Evolutionary conservation across 2,329 filamentous ascomycete species (phyloP), one percentile per base, ranked within the genome.

Genomic region (Colletotrichum endophyticum): DNA sequence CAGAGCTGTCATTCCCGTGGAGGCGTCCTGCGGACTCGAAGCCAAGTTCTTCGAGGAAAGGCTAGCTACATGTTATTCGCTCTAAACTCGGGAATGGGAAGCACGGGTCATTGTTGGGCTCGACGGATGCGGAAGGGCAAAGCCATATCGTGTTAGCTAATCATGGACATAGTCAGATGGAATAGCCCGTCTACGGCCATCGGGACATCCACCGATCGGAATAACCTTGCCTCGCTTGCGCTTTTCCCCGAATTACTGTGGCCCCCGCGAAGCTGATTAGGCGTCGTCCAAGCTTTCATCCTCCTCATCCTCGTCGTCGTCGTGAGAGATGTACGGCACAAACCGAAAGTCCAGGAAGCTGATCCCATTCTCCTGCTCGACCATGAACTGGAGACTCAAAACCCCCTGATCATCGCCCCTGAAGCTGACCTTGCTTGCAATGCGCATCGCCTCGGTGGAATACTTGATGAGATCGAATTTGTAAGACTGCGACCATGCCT

Each of bases 351-450:
- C 95, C 28, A 97, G 89, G 85, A 96, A 98, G 80, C 92, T 95
- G 53, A 92, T 88, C 28, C 91, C 90, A 8, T 91, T 91, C 77
- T 97, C 95, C 57, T 96, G 89, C 82, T 98, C 95, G 19, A 99
- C 94, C 94, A 99, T 97, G 81, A 99, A 98, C 82, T 99, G 97
- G 83, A 99, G 86, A 84, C 95, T 98, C 78, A 99, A 85, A 34
- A 99, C 96, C 0, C 97, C 96, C 83, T 98, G 95, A 3, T 91
- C 89, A 84, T 99, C 97, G 0, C 95, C 94, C 19, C 97, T 90
- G 77, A 99, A 90, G 82, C 96, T 98, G 74, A 99, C 96, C 85
- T 99, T 99, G 81, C 91, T 96, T 6, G 96, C 95, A 49, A 96
- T 92, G 62, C 94, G 93, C 96, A 99, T 99, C n/a, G 97, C 96